These are phyloP conservation scores for Hemileia vastatrix DNA, from an alignment of 1,284 basidiomycete genomes.

Conservation along the genomic window DNA sequence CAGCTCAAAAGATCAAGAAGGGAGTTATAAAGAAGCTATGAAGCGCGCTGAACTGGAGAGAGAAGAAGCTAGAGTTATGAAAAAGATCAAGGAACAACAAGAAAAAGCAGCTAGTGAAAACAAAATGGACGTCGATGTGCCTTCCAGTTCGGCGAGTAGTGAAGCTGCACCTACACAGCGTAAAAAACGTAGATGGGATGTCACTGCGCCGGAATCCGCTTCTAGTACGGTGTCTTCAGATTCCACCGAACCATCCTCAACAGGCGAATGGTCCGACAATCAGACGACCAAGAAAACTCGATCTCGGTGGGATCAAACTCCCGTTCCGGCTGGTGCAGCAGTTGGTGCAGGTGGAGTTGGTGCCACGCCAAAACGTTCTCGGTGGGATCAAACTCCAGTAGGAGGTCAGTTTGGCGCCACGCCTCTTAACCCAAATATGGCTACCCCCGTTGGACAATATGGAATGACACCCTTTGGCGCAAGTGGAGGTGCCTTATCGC, in stretches of 20 bases:
- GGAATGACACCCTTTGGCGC: slow-evolving; percentile 44
- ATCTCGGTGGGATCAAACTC: slow-evolving; percentile 87
- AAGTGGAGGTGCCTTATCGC: slow-evolving; percentile 31
- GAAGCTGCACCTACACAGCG: slow-evolving; percentile 56
- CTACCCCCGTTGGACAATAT: slow-evolving; percentile 31
- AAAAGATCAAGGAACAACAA: slow-evolving; percentile 79
- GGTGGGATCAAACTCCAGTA: slow-evolving; percentile 83
- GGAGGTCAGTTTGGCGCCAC: slow-evolving; percentile 32
- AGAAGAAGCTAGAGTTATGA: slow-evolving; percentile 76
- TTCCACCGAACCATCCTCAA: slow-evolving; percentile 50
- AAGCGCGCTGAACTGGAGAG: slow-evolving; percentile 78
- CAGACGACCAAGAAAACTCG: slow-evolving; percentile 74
- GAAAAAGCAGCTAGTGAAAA: slow-evolving; percentile 68
- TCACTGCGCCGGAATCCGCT: slow-evolving; percentile 54
- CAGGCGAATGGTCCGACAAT: slow-evolving; percentile 62
- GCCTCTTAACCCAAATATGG: slow-evolving; percentile 24
- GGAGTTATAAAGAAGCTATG: slow-evolving; percentile 93
- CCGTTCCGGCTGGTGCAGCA: slow-evolving; percentile 52
- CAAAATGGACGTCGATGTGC: slow-evolving; percentile 62
- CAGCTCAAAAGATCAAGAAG: slow-evolving; percentile 59
- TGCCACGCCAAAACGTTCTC: slow-evolving; percentile 59
- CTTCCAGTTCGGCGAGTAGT: slow-evolving; percentile 32
- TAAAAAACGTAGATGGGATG: slow-evolving; percentile 74
- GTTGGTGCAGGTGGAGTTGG: slow-evolving; percentile 52
- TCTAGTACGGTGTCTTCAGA: slow-evolving; percentile 47